phyloP scores from a whole-genome alignment of 2,329 filamentous ascomycete species.

The Colletotrichum magnum region DNA sequence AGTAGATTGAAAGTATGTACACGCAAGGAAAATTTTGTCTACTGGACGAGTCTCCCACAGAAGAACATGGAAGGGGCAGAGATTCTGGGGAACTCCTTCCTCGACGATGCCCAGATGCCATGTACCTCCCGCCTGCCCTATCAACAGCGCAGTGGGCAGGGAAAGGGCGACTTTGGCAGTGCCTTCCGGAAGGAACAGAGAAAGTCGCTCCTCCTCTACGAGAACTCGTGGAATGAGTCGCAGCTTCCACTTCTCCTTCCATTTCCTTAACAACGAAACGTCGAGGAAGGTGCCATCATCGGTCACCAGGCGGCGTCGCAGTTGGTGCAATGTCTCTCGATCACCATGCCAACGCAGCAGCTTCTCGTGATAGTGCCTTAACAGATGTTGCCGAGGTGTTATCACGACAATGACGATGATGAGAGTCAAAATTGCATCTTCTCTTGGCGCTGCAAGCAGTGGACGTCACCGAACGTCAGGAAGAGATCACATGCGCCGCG shows the following conservation, averaged over 20 bases:
- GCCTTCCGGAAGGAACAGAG: not conserved
- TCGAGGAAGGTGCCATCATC: not conserved
- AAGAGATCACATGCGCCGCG: not conserved
- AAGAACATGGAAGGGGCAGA: not conserved
- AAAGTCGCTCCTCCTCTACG: not conserved
- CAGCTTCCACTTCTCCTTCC: not conserved
- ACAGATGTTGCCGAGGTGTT: not conserved
- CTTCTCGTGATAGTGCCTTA: not conserved
- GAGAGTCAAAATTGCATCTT: not conserved
- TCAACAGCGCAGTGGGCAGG: no score
- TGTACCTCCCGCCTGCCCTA: not conserved
- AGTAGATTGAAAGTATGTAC: not conserved
- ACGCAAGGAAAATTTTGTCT: not conserved
- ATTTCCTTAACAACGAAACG: not conserved
- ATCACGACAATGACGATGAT: not conserved
- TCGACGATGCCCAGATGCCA: not conserved
- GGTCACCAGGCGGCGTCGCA: not conserved
- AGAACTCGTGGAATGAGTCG: not conserved
- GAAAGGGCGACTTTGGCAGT: not conserved
- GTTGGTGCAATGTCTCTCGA: not conserved
- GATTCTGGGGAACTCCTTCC: not conserved
- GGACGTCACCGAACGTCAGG: not conserved
- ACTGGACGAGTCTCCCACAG: not conserved
- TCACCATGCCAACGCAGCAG: not conserved
- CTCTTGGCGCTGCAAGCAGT: not conserved